Conservation (phyloP, 371 early-diverging fungal genomes). For the Apophysomyces trapeziformis region DNA sequence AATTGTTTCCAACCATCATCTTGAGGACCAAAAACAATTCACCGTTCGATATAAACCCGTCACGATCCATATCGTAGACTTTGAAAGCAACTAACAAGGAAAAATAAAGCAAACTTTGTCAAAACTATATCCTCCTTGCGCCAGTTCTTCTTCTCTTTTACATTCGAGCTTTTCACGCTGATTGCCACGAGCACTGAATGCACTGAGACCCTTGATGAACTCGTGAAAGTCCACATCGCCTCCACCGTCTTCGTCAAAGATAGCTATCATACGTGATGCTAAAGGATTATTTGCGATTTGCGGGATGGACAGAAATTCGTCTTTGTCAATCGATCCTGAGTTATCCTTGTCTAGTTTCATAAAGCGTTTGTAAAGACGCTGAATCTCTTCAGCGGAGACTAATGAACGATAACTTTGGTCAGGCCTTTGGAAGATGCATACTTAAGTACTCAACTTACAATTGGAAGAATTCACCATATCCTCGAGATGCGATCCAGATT, state of each 20-base stretch:
- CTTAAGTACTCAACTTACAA: constrained; percentile 30
- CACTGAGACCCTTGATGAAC: constrained; percentile 92
- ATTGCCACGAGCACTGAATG: constrained; percentile 92
- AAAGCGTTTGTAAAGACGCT: constrained; percentile 96
- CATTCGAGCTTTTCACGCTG: constrained; percentile 92
- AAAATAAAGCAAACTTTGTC: not conserved
- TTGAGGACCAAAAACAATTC: constrained; percentile 96
- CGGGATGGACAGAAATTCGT: constrained; percentile 94
- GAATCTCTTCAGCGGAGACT: constrained; percentile 94
- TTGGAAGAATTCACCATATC: constrained; percentile 60
- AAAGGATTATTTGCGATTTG: constrained; percentile 97
- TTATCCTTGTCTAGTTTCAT: constrained; percentile 96
- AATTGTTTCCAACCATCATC: constrained; percentile 98
- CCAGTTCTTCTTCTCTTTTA: constrained; percentile 38
- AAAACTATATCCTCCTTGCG: not conserved
- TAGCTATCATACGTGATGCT: constrained; percentile 92
- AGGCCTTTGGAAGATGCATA: not conserved
- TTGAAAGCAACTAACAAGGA: constrained; percentile 87
- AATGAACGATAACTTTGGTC: constrained; percentile 4
- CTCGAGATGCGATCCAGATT: constrained; percentile 55
- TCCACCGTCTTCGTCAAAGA: constrained; percentile 96
- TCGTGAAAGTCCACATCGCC: constrained; percentile 98
- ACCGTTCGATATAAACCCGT: constrained; percentile 97
- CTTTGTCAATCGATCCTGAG: constrained; percentile 92
- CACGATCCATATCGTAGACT: constrained; percentile 99